These are phyloP conservation scores for Ogataea paradorogensis DNA, from an alignment of 805 yeast genomes.

Conservation along the genomic window DNA sequence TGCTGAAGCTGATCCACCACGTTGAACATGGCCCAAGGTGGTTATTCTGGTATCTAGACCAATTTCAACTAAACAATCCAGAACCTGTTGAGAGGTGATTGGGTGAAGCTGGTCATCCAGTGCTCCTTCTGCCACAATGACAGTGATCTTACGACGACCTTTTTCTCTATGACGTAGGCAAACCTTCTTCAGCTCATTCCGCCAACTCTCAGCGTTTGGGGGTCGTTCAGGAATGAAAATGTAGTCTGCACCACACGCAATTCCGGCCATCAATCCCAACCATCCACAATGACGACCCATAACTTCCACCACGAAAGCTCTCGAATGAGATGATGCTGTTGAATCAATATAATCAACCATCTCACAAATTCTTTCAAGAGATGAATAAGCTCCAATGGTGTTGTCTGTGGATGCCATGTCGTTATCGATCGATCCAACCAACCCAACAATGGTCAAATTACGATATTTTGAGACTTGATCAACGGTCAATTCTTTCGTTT, in stretches of 20 bases:
- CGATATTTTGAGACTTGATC: constrained; percentile 61
- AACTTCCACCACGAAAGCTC: constrained; percentile 97
- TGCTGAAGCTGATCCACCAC: constrained; percentile 98
- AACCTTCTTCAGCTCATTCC: constrained; percentile 69
- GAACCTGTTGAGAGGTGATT: constrained; percentile 76
- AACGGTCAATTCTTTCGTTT: constrained; percentile 51
- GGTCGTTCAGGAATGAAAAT: constrained; percentile 95
- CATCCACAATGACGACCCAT: constrained; percentile 99
- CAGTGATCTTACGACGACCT: constrained; percentile 93
- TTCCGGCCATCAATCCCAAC: constrained; percentile 97
- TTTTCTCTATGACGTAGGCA: constrained; percentile 75
- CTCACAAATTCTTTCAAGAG: constrained; percentile 88
- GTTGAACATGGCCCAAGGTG: constrained; percentile 94
- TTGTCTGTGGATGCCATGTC: constrained; percentile 97
- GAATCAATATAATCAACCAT: constrained; percentile 96
- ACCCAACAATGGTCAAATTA: constrained; percentile 82
- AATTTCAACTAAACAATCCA: constrained; percentile 73
- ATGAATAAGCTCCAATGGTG: constrained; percentile 94
- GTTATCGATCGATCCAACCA: constrained; percentile 96
- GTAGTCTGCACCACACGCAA: constrained; percentile 94
- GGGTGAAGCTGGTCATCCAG: constrained; percentile 77
- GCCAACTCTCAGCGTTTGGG: constrained; percentile 72
- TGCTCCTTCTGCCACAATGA: constrained; percentile 98
- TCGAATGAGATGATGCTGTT: constrained; percentile 93
- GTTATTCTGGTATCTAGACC: constrained; percentile 94